These are phyloP conservation scores for Leccinum sublutescens DNA, from an alignment of 768 basidiomycete genomes.

Conservation along the genomic window DNA sequence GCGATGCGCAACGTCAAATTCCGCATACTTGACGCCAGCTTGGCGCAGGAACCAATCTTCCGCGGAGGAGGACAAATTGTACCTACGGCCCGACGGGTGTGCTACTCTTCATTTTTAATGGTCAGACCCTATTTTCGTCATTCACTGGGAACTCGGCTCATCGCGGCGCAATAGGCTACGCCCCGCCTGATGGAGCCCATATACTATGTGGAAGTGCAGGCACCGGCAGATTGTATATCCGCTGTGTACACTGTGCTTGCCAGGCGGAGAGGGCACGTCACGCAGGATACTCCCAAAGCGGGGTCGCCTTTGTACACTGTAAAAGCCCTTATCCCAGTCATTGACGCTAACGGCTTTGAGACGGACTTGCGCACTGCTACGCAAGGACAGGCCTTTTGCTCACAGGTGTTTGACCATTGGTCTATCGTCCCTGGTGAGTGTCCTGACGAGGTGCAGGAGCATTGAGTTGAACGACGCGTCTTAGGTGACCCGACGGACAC, in stretches of 20 bases:
- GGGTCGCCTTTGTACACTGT: conserved; percentile 98
- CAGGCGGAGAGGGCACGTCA: conserved; percentile 98
- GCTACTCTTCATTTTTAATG: conserved; percentile 99
- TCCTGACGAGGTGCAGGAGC: neutral
- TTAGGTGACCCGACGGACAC: conserved; percentile 97
- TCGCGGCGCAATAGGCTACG: conserved; percentile 62
- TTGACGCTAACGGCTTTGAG: conserved; percentile 98
- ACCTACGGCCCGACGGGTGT: conserved; percentile 96
- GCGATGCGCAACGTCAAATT: conserved; percentile 99
- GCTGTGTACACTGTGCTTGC: conserved; percentile 98
- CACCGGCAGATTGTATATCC: conserved; percentile 97
- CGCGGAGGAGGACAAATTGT: conserved; percentile 98
- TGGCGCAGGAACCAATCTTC: conserved; percentile 96
- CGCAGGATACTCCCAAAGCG: conserved; percentile 96
- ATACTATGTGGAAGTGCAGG: conserved; percentile 99
- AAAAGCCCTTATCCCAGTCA: conserved; percentile 96
- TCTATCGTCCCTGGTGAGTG: conserved; percentile 89
- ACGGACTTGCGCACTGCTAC: conserved; percentile 97
- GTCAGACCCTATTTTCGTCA: conserved; percentile 45
- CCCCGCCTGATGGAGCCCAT: conserved; percentile 96
- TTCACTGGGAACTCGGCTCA: neutral
- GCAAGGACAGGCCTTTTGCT: conserved; percentile 98
- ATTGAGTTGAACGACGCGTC: neutral
- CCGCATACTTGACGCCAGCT: conserved; percentile 86
- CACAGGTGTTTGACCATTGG: conserved; percentile 99